Percentiles rank a stretch among this genome's conserved stretches.
Evolutionary conservation across 306 rosid species (phyloP).

Genomic region (Vigna reflexopilosa): DNA sequence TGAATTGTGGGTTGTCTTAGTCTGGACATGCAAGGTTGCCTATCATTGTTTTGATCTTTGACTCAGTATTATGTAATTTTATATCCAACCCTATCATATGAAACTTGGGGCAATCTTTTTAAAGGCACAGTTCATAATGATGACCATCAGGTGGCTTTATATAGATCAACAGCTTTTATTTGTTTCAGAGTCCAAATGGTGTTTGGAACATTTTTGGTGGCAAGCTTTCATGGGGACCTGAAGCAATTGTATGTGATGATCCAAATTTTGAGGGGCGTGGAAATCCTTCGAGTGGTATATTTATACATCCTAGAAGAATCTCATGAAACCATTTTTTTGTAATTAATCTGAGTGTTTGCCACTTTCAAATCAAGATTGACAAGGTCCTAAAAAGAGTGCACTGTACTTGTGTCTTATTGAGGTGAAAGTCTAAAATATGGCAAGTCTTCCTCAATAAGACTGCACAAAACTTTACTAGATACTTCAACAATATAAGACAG

Average conservation of each 20-base stretch:
- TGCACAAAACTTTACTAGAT: not conserved
- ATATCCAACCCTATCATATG: constrained; percentile 26
- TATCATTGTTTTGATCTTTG: constrained; percentile 7
- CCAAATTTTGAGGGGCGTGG: constrained; percentile 82
- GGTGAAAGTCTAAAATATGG: constrained; percentile 24
- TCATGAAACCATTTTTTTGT: constrained; percentile 29
- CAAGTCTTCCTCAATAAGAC: constrained; percentile 37
- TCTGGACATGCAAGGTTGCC: constrained; percentile 21
- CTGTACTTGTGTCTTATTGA: constrained; percentile 21
- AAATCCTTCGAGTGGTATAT: constrained; percentile 76
- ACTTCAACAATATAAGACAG: constrained; percentile 25
- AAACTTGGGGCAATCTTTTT: constrained; percentile 31
- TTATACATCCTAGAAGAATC: constrained; percentile 27
- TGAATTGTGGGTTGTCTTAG: constrained; percentile 8
- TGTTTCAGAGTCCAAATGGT: constrained; percentile 78
- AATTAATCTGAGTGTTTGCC: constrained; percentile 13
- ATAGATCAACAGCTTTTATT: constrained; percentile 39
- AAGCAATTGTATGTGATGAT: constrained; percentile 85
- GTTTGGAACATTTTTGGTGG: constrained; percentile 90
- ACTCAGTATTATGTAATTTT: constrained; percentile 14
- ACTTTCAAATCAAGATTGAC: constrained; percentile 33
- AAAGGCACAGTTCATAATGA: constrained; percentile 19
- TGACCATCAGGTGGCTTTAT: not conserved
- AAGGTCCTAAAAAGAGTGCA: constrained; percentile 15
- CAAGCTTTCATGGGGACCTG: constrained; percentile 82